Percentiles rank a stretch among this genome's conserved stretches.
These are phyloP conservation scores for Penicillium salamii DNA, from an alignment of 495 filamentous ascomycete species.

Conservation along the genomic window DNA sequence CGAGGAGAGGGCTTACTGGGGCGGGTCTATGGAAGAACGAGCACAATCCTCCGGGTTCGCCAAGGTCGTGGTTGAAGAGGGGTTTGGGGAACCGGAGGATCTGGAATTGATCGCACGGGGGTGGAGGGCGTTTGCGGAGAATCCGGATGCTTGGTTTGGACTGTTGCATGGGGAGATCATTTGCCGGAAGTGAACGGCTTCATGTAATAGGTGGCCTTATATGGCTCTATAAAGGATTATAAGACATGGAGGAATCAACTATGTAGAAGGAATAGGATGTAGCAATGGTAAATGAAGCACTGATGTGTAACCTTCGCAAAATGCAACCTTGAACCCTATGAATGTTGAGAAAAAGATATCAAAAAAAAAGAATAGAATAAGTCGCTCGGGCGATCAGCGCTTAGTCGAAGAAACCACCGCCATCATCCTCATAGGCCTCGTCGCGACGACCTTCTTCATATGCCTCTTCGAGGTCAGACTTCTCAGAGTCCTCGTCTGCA, in stretches of 20 bases:
- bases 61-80: constrained; percentile 31
- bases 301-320: not conserved
- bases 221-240: no score
- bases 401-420: not conserved
- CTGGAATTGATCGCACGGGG: constrained; percentile 37
- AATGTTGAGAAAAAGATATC: not conserved
- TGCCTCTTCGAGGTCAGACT: constrained; percentile 12
- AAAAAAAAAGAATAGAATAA: not conserved
- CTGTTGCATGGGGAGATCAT: constrained; percentile 53
- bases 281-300: not conserved
- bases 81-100: constrained; percentile 36
- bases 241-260: not conserved
- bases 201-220: no score
- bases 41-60: constrained; percentile 38
- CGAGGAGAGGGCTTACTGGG: constrained; percentile 48
- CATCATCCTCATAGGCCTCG: constrained; percentile 19
- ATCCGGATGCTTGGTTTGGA: constrained; percentile 51
- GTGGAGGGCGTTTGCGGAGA: constrained; percentile 44
- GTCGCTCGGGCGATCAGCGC: not conserved
- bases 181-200: constrained; percentile 36
- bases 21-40: constrained; percentile 45
- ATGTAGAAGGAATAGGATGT: not conserved
- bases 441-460: constrained; percentile 25
- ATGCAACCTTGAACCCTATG: not conserved
- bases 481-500: constrained; percentile 16